phyloP scores from a whole-genome alignment of 176 grass and related monocot genomes.

The Olyra latifolia region DNA sequence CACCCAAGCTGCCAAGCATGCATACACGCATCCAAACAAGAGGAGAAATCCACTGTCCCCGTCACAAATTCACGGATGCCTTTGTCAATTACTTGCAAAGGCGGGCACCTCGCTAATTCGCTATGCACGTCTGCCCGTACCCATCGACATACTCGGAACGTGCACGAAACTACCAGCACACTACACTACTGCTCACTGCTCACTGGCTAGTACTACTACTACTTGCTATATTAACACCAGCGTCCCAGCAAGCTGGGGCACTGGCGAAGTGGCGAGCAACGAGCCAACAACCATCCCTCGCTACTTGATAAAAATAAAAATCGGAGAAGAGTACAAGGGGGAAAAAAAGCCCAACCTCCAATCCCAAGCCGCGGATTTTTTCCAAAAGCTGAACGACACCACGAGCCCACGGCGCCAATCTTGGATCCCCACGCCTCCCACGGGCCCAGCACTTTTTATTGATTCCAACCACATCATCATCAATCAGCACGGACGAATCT shows the following conservation, averaged over 20 bases:
- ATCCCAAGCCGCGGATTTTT: background rate
- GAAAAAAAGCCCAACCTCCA: background rate
- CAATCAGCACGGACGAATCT: conserved; percentile 17
- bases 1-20: background rate
- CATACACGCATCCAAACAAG: background rate
- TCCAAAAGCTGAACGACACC: background rate
- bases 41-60: too few species aligned
- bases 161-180: background rate
- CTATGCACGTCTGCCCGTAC: background rate
- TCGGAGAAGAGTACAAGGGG: background rate
- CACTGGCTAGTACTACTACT: background rate
- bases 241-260: background rate
- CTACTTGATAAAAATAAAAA: background rate
- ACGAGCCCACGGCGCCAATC: background rate
- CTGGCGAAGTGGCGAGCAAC: background rate
- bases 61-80: background rate
- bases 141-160: background rate
- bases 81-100: background rate
- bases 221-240: too few species aligned
- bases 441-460: background rate
- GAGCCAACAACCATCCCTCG: background rate
- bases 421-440: background rate
- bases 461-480: background rate
- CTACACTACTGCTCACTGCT: background rate
- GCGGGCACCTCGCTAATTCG: too few species aligned